A percentile compares a stretch with the other conserved stretches of the same genome.
Evolutionary conservation across 345 rosid species (phyloP).

Genomic region (Euphorbia peplus): DNA sequence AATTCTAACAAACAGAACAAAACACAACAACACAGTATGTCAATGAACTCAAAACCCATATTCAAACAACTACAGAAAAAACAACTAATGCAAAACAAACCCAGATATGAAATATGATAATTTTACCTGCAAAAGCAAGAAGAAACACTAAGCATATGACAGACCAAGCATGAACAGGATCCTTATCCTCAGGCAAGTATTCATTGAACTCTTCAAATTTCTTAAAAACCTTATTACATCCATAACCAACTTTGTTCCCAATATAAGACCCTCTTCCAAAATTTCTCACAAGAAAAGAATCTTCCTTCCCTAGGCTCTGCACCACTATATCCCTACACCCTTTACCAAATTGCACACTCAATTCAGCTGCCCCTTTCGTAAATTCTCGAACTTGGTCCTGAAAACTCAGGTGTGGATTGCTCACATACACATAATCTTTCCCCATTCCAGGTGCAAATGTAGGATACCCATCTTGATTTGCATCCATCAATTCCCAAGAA

Average conservation of each 20-base stretch:
- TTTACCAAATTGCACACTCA: constrained; percentile 53
- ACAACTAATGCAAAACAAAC: neutral
- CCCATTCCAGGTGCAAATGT: constrained; percentile 4
- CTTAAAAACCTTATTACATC: constrained; percentile 24
- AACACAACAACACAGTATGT: neutral
- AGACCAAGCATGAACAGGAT: constrained; percentile 54
- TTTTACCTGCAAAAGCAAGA: constrained; percentile 56
- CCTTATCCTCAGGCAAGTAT: constrained; percentile 65
- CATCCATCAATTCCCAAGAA: neutral
- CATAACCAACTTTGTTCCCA: constrained; percentile 33
- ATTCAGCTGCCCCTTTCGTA: constrained; percentile 46
- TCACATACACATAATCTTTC: constrained; percentile 9
- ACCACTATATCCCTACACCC: constrained; percentile 59
- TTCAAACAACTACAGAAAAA: neutral
- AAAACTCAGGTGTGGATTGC: constrained; percentile 25
- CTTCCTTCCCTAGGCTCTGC: constrained; percentile 54
- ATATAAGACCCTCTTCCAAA: constrained; percentile 41
- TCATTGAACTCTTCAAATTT: constrained; percentile 39
- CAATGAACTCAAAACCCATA: neutral
- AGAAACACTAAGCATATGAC: constrained; percentile 47
- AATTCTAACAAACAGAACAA: neutral
- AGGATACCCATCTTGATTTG: constrained; percentile 9
- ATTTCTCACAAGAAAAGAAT: constrained; percentile 43
- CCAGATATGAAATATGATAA: neutral
- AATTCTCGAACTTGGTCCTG: constrained; percentile 50